Conservation (phyloP, 1,284 basidiomycete genomes). For the Anthracocystis setariae region DNA sequence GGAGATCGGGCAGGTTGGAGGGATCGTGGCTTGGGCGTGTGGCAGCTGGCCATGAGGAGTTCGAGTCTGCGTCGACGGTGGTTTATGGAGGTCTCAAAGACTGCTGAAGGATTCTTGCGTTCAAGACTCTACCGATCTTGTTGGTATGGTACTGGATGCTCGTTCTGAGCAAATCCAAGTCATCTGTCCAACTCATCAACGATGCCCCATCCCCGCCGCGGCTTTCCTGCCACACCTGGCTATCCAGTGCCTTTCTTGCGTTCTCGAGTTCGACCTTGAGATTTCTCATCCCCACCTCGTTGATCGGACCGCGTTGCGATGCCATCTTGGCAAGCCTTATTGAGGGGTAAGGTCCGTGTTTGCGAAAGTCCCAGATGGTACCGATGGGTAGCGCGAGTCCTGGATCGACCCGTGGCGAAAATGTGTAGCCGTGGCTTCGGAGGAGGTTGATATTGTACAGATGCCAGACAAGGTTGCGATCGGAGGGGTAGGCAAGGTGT, state of each 20-base stretch:
- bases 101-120: neutral
- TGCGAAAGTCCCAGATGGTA: neutral
- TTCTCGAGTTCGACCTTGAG: conserved; percentile 15
- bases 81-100: too few relatives aligned
- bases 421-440: conserved; percentile 2
- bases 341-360: conserved; percentile 15
- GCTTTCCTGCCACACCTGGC: neutral
- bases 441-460: conserved; percentile 12
- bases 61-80: too few relatives aligned
- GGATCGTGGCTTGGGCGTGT: too few relatives aligned
- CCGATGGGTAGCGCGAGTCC: conserved; percentile 8
- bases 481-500: neutral
- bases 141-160: conserved; percentile 5
- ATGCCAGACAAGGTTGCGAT: neutral
- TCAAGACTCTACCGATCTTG: neutral
- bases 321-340: neutral
- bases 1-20: too few relatives aligned
- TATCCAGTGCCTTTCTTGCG: conserved; percentile 12
- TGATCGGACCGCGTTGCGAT: neutral
- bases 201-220: neutral
- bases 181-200: conserved; percentile 12
- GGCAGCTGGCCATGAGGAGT: too few relatives aligned
- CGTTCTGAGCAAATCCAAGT: conserved; percentile 5
- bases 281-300: neutral
- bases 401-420: conserved; percentile 3